These are phyloP conservation scores for Metarhizium sp. DNA, from an alignment of 2,329 filamentous ascomycete genomes.

Conservation along the genomic window DNA sequence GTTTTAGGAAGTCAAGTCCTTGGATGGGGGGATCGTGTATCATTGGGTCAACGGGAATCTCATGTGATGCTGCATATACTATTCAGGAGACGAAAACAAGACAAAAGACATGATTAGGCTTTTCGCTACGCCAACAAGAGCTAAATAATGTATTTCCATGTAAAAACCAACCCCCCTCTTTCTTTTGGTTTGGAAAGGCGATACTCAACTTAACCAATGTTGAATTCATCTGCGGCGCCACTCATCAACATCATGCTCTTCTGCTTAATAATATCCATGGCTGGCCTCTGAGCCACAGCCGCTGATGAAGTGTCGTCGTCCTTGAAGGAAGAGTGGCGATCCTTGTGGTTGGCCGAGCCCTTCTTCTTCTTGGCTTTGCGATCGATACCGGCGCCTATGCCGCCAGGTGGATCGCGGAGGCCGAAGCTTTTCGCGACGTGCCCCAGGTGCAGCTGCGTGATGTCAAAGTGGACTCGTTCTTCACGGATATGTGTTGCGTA, in stretches of 20 bases:
- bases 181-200: not conserved
- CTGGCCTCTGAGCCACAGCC: slow-evolving; percentile 20
- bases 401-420: slow-evolving; percentile 76
- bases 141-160: not conserved
- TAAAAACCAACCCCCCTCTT: not conserved
- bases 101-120: not conserved
- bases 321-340: slow-evolving; percentile 6
- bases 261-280: slow-evolving; percentile 42
- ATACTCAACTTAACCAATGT: slow-evolving; percentile 47
- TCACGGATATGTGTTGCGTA: slow-evolving; percentile 88
- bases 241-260: slow-evolving; percentile 58
- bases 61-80: not conserved
- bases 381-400: slow-evolving; percentile 56
- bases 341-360: slow-evolving; percentile 10
- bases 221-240: slow-evolving; percentile 57
- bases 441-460: slow-evolving; percentile 81
- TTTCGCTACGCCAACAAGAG: not conserved
- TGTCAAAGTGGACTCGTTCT: slow-evolving; percentile 83
- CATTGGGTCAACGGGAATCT: not conserved
- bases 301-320: not conserved
- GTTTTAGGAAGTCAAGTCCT: no score
- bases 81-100: not conserved
- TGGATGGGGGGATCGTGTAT: no score
- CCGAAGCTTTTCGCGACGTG: slow-evolving; percentile 93
- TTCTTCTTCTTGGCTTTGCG: slow-evolving; percentile 31